Base-by-base conservation (phyloP, 1,284 basidiomycete species). In the Cutaneotrichosporon cavernicola region DNA sequence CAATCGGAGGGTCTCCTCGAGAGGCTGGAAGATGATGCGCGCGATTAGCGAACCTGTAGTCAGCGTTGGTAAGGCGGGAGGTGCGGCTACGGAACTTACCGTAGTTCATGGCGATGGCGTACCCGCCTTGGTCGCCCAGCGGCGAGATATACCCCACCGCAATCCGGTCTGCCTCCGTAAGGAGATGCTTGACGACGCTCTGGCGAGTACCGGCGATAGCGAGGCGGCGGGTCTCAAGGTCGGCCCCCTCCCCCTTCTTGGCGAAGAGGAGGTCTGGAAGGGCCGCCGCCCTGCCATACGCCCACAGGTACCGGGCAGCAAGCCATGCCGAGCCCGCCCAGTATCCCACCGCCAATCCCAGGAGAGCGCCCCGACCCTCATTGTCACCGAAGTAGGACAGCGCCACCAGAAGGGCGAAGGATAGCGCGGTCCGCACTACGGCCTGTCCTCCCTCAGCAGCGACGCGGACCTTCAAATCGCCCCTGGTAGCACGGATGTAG, bases 151-250 rank as follows among this genome's bases (percentile, higher is more conserved):
- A 86, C 0, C 91, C 90, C 30, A 97, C 84, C 2, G 95, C 86
- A 56, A 99, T 83, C 72, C 97, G 93, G 80, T 99, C 97, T 11
- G 91, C 93, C 76, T 99, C 97, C 0, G 95, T 98, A 34, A 99
- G 83, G 68, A 96, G 85, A 75, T 99, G 95, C 77, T 99, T 99
- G 71, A 98, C 84, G 4, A 97, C 71, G 2, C 76, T 75, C 60
- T 79, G 77, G 6, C 76, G 64, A 8, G 76, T 91, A 86, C 98
- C 91, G 0, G 89, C 91, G 61, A 73, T 61, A 0, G 77, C 79
- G 32, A 80, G 64, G 60, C 18, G 65, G 30, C n/a, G 63, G 46
- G 47, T 76, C 59, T 16, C 38, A 3, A 9, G 18, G 58, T 43
- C 61, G 69, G n/a, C 59, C 22, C n/a, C 14, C 14, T 36, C 4